Evolutionary conservation across 768 basidiomycete genomes (phyloP), one percentile per base, ranked within the genome.

Genomic region (Lepiota venenata): DNA sequence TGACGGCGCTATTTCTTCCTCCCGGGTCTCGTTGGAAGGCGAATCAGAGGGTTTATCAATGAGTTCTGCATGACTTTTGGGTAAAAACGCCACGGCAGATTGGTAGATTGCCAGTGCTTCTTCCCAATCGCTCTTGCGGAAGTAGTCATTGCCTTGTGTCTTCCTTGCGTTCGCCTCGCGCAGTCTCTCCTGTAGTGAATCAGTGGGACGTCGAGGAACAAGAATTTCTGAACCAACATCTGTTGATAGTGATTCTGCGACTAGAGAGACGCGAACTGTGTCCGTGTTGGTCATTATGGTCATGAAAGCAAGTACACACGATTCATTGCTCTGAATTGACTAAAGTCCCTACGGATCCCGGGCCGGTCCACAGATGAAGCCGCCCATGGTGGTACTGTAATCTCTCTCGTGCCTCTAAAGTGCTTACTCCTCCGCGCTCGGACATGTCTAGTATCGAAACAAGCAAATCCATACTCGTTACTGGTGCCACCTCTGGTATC

Each of bases 101-200:
- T 75, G 77, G 67, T 97, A 97, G 2, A 81, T 70, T 14, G 74
- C 77, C 10, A 93, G 71, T 3, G 93, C 92, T 58, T 85, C 82
- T 22, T 78, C 74, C 85, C 88, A 91, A 57, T 76, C 70, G 37
- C 76, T 69, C 16, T 79, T 69, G 44, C 83, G 84, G 69, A 93
- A 96, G 57, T 75, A 71, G 2, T 79, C 77, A 58, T 93, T 96
- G 15, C 93, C 94, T 63, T 87, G 79, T 7, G 71, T 68, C 68
- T 95, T 97, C 50, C 87, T 69, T 44, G 80, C 78, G 22, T 80
- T 79, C 14, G 87, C 87, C 58, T 60, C 58, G 21, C 64, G 63
- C 25, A 69, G 39, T 42, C 55, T 55, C 16, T 56, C 55, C 63
- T 65, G 37, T 14, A 47, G 35, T 44, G n/a, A 22, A 29, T 50